A percentile compares a stretch with the other conserved stretches of the same genome.
Evolutionary conservation across 768 basidiomycete species (phyloP).

Genomic region (Suillus discolor): DNA sequence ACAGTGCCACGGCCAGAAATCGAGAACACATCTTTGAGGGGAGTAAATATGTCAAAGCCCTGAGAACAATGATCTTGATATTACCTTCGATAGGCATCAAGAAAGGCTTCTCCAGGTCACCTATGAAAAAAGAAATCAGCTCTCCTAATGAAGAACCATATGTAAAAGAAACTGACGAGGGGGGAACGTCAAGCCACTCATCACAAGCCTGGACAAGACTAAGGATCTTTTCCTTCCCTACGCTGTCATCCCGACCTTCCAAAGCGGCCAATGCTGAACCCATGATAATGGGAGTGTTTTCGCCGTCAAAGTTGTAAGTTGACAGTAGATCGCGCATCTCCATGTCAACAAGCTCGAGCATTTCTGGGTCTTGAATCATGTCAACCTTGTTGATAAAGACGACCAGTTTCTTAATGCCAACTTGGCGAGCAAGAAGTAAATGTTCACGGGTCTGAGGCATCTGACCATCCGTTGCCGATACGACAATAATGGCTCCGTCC

Average conservation of each 20-base stretch:
- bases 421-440: conserved; percentile 94
- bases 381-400: conserved; percentile 99
- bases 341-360: conserved; percentile 99
- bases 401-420: conserved; percentile 95
- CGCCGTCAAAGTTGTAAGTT: conserved; percentile 95
- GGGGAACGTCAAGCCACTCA: conserved; percentile 92
- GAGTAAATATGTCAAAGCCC: conserved; percentile 1
- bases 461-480: conserved; percentile 98
- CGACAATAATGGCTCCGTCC: conserved; percentile 95
- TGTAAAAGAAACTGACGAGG: conserved; percentile 56
- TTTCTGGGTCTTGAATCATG: conserved; percentile 93
- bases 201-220: conserved; percentile 89
- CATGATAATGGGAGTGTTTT: conserved; percentile 97
- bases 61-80: conserved; percentile 1
- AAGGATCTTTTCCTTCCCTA: conserved; percentile 78
- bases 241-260: conserved; percentile 79
- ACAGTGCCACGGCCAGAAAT: conserved; percentile 99
- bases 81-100: conserved; percentile 89
- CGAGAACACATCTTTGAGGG: conserved; percentile 82
- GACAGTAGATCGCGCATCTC: conserved; percentile 97
- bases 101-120: conserved; percentile 98
- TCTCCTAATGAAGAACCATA: conserved; percentile 6
- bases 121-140: conserved; percentile 38
- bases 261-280: conserved; percentile 96
- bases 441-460: conserved; percentile 99